Evolutionary conservation across 805 yeast genomes (phyloP), one percentile per base, ranked within the genome.

Genomic region (Wickerhamiella lipophila): DNA sequence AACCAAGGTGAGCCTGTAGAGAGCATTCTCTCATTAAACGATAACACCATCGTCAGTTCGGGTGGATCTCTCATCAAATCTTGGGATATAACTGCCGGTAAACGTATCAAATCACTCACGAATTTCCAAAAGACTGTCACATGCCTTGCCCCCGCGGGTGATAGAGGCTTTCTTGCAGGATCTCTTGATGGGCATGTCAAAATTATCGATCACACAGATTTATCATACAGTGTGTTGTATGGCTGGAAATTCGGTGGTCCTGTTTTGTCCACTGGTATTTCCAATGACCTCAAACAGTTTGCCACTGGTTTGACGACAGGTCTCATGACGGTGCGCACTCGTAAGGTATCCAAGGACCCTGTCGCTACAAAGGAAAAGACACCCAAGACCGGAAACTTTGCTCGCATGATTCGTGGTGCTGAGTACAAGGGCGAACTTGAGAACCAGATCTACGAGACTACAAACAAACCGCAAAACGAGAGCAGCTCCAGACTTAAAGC

Each of bases 211-310:
- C 76, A 84, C 34, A 67, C 75, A 23, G 74, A 81, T 12, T 58
- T 65, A 23, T 48, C 49, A 16, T 88, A 89, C 85, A 83, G 81
- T 52, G 95, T 89, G 52, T 84, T 82, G 63, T 89, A 87, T 62
- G 96, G 96, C 44, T 89, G 97, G 96, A 89, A 88, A 66, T 89
- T 83, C 61, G 95, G 96, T 30, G 86, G 89, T 21, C 94, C 95
- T 35, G 96, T 92, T 0, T 70, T 92, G 56, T 73, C 85, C 58
- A 79, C 95, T 62, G 97, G 88, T 12, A 81, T 85, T 9, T 85
- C 96, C 7, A 96, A 97, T 23, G 76, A 79, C 55, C 58, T 78
- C 72, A 82, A 83, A 67, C 97, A 92, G 68, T 74, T 92, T 55
- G 96, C 85, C 32, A 84, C 92, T 13, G 98, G 98, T 45, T 73